phyloP scores from a whole-genome alignment of 2,329 filamentous ascomycete species.

The Nemania diffusa region DNA sequence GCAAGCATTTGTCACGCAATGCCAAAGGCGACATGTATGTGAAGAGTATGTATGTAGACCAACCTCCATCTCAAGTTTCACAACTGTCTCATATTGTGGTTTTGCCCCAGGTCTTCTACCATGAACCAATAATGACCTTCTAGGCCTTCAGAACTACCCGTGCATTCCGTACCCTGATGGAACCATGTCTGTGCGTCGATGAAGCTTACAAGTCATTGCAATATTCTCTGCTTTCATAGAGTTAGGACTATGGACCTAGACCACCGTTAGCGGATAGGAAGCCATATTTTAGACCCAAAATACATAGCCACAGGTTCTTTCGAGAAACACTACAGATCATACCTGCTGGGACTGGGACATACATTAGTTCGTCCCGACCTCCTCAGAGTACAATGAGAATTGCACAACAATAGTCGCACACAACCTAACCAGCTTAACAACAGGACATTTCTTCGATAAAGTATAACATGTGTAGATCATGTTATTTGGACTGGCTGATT shows the following conservation, averaged over 20 bases:
- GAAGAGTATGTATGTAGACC: too few species aligned
- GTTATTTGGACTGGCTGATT: slow-evolving; percentile 22
- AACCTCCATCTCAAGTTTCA: slow-evolving; percentile 38
- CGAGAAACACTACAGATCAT: too few species aligned
- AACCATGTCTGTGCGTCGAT: too few species aligned
- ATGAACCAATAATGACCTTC: too few species aligned
- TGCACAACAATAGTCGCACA: not conserved
- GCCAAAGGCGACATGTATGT: slow-evolving; percentile 30
- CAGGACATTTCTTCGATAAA: slow-evolving; percentile 20
- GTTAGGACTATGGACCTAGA: not conserved
- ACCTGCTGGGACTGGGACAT: too few species aligned
- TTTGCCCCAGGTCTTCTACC: too few species aligned
- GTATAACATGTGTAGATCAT: slow-evolving; percentile 22
- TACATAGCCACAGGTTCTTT: too few species aligned
- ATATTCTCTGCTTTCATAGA: not conserved
- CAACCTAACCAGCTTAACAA: not conserved
- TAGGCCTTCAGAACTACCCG: not conserved
- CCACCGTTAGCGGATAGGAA: too few species aligned
- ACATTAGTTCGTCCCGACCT: too few species aligned
- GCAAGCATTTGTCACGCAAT: slow-evolving; percentile 34
- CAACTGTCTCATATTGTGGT: slow-evolving; percentile 21
- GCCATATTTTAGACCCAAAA: too few species aligned
- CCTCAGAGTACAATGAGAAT: too few species aligned
- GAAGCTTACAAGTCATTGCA: not conserved
- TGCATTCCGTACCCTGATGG: not conserved